Base-by-base conservation (phyloP, 129 eudicot genomes). In the Rutidosis leptorrhynchoides region DNA sequence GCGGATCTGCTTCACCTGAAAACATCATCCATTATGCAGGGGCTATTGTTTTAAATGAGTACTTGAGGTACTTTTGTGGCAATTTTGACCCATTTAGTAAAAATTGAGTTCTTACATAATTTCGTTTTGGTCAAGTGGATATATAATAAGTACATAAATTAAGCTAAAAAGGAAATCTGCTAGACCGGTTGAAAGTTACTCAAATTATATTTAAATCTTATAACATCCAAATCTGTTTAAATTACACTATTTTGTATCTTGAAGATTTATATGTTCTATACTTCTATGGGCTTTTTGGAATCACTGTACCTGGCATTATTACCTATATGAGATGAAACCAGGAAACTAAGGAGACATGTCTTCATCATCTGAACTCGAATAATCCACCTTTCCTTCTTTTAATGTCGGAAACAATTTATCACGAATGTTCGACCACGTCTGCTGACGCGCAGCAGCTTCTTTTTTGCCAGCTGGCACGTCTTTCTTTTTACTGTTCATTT, bases 401-500 rank as follows among this genome's bases (percentile, higher is more conserved):
- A 88, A 80, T n/a, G 81, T 80, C 3, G 96, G 96, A 80, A 88
- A 88, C 46, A 88, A 58, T 57, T 77, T 71, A 32, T 75, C 78
- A 6, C 73, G 81, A 51, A 72, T 63, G 7, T 71, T 82, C 1
- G 54, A 51, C 51, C 66, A 27, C 3, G 76, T 1, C 37, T 55
- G 73, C 30, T 67, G 78, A 15, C 45, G 67, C 11, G 55, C 11
- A 10, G 69, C 62, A 33, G 71, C 14, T 43, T 62, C 35, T 21
- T 49, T 71, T 70, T 68, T 90, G 25, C 67, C 80, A 24, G 54
- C 23, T 14, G 42, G 8, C 35, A 16, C 55, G 45, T 62, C 19
- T 43, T 45, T 24, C 74, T 25, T 68, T 52, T 68, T 75, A n/a
- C 69, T 48, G 5, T 77, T 70, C 60, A 56, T 29, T 56, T 76